Evolutionary conservation across 1,284 basidiomycete species (phyloP).

Genomic region (Leccinum fallax): DNA sequence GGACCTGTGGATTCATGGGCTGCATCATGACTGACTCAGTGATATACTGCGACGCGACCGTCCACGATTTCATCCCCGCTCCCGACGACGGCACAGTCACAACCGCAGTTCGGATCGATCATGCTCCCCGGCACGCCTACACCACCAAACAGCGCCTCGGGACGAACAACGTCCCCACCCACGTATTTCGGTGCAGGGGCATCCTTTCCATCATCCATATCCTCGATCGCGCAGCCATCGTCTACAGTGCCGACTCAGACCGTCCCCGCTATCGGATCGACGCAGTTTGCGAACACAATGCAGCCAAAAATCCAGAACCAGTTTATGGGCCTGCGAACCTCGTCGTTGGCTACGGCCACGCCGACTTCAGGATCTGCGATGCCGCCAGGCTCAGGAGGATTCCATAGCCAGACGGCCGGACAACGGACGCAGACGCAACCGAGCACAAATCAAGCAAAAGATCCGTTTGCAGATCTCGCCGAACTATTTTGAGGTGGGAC

Average conservation of each 20-base stretch:
- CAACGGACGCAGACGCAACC: conserved; percentile 23
- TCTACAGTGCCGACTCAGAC: conserved; percentile 5
- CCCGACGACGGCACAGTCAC: conserved; percentile 17
- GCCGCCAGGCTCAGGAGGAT: conserved; percentile 12
- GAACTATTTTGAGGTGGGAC: conserved; percentile 61
- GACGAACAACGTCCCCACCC: conserved; percentile 22
- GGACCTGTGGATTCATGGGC: too few species aligned
- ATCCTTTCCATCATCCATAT: conserved; percentile 20
- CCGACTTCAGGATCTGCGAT: conserved; percentile 25
- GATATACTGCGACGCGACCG: conserved; percentile 29
- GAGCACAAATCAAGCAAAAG: conserved; percentile 52
- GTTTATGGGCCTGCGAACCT: conserved; percentile 9
- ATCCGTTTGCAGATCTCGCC: conserved; percentile 80
- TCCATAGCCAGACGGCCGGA: conserved; percentile 21
- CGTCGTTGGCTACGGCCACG: conserved; percentile 14
- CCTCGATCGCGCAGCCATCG: conserved; percentile 13
- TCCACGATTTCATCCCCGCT: conserved; percentile 19
- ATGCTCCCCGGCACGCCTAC: conserved; percentile 53
- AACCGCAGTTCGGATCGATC: conserved; percentile 48
- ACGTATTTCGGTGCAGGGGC: conserved; percentile 7
- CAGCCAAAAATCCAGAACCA: conserved; percentile 23
- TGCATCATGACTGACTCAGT: too few species aligned
- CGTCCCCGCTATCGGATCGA: neutral
- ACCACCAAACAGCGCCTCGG: conserved; percentile 19
- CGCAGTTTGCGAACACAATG: conserved; percentile 18